These are phyloP conservation scores for Nothopassalora personata DNA, from an alignment of 2,329 filamentous ascomycete species.

Conservation along the genomic window DNA sequence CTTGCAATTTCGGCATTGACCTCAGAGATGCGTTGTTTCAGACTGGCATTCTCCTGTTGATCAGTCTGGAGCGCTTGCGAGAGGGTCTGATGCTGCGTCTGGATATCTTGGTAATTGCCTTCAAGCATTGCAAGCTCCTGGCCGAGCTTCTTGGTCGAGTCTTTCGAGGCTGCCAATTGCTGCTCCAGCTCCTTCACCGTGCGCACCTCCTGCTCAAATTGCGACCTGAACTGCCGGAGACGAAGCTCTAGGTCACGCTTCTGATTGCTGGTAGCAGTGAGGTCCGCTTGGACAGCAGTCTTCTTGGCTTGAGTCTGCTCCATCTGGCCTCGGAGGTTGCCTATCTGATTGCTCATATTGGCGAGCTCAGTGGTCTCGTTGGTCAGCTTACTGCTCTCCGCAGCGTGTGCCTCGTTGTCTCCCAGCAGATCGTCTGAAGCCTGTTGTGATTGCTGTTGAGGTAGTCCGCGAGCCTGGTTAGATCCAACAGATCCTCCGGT, in stretches of 20 bases:
- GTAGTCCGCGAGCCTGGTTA: constrained; percentile 19
- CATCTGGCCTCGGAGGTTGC: constrained; percentile 86
- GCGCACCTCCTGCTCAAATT: constrained; percentile 91
- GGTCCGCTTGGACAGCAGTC: constrained; percentile 69
- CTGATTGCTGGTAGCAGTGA: constrained; percentile 74
- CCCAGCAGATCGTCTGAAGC: constrained; percentile 81
- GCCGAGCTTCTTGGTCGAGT: constrained; percentile 78
- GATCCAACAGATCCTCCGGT: constrained; percentile 58
- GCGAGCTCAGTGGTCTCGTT: constrained; percentile 88
- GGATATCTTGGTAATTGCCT: constrained; percentile 71
- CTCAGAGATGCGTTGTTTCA: constrained; percentile 83
- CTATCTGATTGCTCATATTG: constrained; percentile 93
- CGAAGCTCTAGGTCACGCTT: constrained; percentile 91
- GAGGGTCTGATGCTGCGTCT: constrained; percentile 74
- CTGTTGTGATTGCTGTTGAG: constrained; percentile 28
- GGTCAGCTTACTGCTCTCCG: constrained; percentile 80
- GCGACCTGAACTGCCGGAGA: constrained; percentile 73
- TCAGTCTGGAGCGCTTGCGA: constrained; percentile 72
- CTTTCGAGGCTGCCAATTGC: constrained; percentile 67
- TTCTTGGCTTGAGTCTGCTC: constrained; percentile 85
- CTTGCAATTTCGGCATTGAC: constrained; percentile 77
- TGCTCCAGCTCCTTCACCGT: constrained; percentile 81
- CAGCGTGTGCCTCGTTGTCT: constrained; percentile 67
- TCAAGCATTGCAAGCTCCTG: constrained; percentile 80
- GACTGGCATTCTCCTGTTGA: constrained; percentile 75